A percentile compares a stretch with the other conserved stretches of the same genome.
These are phyloP conservation scores for Annulohypoxylon maeteangense DNA, from an alignment of 495 filamentous ascomycete species.

Conservation along the genomic window DNA sequence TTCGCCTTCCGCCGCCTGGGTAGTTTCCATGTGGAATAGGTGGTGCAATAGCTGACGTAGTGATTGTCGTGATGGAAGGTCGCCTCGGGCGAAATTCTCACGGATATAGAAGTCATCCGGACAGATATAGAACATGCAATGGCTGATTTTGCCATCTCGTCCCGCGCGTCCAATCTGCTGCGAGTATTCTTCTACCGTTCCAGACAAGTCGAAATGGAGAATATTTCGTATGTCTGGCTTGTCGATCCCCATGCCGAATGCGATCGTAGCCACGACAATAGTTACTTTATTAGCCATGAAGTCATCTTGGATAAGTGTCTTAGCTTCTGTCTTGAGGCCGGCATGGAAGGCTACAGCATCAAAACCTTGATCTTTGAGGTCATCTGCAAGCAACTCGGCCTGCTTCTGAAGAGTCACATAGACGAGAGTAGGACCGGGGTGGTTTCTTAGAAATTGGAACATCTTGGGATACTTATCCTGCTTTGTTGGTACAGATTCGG, in stretches of 20 bases:
- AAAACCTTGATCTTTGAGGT: constrained; percentile 51
- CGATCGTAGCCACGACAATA: constrained; percentile 68
- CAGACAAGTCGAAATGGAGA: constrained; percentile 65
- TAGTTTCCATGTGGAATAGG: constrained; percentile 51
- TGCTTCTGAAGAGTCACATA: constrained; percentile 67
- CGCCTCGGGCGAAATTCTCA: constrained; percentile 66
- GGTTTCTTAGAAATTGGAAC: constrained; percentile 56
- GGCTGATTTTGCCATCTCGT: constrained; percentile 61
- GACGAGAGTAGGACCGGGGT: constrained; percentile 65
- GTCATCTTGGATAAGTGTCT: constrained; percentile 59
- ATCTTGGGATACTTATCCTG: constrained; percentile 57
- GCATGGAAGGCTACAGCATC: constrained; percentile 63
- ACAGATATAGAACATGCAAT: constrained; percentile 66
- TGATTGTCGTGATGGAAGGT: constrained; percentile 62
- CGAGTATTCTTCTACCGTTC: constrained; percentile 67
- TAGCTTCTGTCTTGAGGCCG: constrained; percentile 56
- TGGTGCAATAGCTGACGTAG: constrained; percentile 57
- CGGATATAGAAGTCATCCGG: constrained; percentile 61
- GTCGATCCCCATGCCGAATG: constrained; percentile 71
- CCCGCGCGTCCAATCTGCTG: constrained; percentile 70
- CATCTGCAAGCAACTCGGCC: constrained; percentile 56
- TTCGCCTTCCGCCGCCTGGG: constrained; percentile 47
- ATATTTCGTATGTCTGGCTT: constrained; percentile 69
- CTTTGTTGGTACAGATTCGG: constrained; percentile 54
- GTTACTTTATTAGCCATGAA: constrained; percentile 62